Percentiles rank a stretch among this genome's conserved stretches.
Conservation (phyloP, 768 basidiomycete genomes). For the Clavulina sp. region DNA sequence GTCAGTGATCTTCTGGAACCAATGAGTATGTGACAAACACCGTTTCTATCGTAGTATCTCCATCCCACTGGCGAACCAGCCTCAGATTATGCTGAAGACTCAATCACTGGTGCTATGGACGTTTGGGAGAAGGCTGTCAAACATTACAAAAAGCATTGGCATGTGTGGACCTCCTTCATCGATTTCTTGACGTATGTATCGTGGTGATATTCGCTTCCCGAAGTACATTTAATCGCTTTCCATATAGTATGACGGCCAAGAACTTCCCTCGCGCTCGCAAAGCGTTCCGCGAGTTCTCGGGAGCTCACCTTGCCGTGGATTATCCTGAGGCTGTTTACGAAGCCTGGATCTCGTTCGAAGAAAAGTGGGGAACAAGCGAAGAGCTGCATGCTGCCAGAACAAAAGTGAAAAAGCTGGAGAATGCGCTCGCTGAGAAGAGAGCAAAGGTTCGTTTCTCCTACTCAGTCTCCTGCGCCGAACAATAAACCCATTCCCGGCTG, state of each 20-base stretch:
- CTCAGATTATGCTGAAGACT: neutral
- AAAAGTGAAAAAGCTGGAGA: conserved; percentile 46
- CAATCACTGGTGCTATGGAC: conserved; percentile 10
- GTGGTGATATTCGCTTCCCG: neutral
- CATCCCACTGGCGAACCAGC: neutral
- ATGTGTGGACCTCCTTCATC: conserved; percentile 58
- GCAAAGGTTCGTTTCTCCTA: conserved; percentile 5
- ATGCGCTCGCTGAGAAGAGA: conserved; percentile 18
- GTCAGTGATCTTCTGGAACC: conserved; percentile 29
- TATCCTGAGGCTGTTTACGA: conserved; percentile 95
- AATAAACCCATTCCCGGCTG: neutral
- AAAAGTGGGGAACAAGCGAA: conserved; percentile 54
- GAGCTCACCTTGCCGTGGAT: conserved; percentile 52
- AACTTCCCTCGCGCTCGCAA: conserved; percentile 29
- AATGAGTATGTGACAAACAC: neutral
- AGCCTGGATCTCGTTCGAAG: conserved; percentile 77
- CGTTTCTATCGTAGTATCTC: neutral
- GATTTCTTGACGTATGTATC: conserved; percentile 49
- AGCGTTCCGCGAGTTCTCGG: conserved; percentile 41
- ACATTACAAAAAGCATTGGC: conserved; percentile 51
- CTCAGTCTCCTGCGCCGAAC: neutral
- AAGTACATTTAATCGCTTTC: neutral
- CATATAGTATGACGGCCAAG: neutral
- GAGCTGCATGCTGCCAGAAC: conserved; percentile 38
- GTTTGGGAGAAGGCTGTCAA: conserved; percentile 54